Conservation (phyloP, 768 basidiomycete genomes). For the Amanita thiersii region DNA sequence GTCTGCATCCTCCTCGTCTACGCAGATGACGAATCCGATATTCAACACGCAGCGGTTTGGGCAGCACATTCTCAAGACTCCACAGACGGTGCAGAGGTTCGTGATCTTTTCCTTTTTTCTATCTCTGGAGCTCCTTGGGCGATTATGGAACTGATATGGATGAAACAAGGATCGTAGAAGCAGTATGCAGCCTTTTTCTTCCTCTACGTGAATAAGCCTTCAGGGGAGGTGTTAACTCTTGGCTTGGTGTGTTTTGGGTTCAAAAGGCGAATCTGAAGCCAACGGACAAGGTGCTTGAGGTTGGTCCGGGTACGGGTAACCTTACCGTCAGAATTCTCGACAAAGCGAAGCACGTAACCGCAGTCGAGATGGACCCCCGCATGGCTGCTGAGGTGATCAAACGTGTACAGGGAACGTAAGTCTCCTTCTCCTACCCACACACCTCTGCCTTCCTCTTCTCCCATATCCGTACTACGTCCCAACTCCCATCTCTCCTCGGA, state of each 20-base stretch:
- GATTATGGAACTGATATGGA: not conserved
- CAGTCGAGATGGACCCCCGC: slow-evolving; percentile 96
- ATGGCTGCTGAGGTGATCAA: slow-evolving; percentile 99
- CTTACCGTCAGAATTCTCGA: slow-evolving; percentile 90
- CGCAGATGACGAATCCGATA: slow-evolving; percentile 69
- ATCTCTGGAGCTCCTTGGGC: not conserved
- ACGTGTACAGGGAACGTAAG: slow-evolving; percentile 96
- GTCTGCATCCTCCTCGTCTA: slow-evolving; percentile 13
- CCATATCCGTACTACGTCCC: too few relatives aligned
- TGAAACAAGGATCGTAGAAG: slow-evolving; percentile 6
- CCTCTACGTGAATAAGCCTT: not conserved
- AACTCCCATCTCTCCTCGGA: not conserved
- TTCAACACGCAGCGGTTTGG: slow-evolving; percentile 95
- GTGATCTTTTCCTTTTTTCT: slow-evolving; percentile 15
- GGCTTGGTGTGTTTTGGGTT: not conserved
- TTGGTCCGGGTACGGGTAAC: slow-evolving; percentile 97
- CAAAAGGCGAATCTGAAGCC: slow-evolving; percentile 81
- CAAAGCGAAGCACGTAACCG: slow-evolving; percentile 86
- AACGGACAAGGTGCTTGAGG: slow-evolving; percentile 94
- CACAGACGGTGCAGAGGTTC: slow-evolving; percentile 83
- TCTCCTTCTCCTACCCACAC: slow-evolving; percentile 14
- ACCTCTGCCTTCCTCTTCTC: slow-evolving; percentile 4
- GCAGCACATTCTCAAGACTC: slow-evolving; percentile 96
- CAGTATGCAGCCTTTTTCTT: not conserved
- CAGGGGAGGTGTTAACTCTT: not conserved